These are phyloP conservation scores for Rhododendron griersonianum DNA, from an alignment of 148 eudicot genomes.

Conservation along the genomic window DNA sequence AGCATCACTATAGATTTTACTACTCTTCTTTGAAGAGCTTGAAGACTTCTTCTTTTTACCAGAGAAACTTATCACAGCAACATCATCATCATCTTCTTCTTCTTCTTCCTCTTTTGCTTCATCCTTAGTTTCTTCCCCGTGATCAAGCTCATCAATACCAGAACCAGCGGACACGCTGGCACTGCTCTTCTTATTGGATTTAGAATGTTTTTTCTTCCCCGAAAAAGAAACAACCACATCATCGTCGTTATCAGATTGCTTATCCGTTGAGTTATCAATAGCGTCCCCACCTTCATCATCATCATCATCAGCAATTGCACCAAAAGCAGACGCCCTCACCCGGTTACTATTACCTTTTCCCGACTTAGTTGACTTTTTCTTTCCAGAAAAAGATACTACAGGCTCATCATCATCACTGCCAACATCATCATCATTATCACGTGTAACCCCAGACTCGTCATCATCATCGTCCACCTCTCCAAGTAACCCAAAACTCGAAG, in stretches of 20 bases:
- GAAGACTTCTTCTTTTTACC: constrained; percentile 73
- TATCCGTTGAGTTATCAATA: constrained; percentile 23
- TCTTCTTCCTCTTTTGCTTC: constrained; percentile 24
- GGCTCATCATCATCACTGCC: constrained; percentile 37
- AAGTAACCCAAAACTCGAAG: constrained; percentile 46
- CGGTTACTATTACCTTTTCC: constrained; percentile 28
- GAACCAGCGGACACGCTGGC: constrained; percentile 19
- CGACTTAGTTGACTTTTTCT: constrained; percentile 34
- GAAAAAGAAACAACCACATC: constrained; percentile 47
- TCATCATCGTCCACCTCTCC: constrained; percentile 45
- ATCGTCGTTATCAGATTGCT: constrained; percentile 38
- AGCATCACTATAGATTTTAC: constrained; percentile 39
- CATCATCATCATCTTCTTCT: constrained; percentile 15
- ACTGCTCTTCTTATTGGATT: constrained; percentile 36
- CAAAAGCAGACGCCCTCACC: constrained; percentile 42
- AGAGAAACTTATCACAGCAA: constrained; percentile 34
- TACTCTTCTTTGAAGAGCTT: constrained; percentile 50
- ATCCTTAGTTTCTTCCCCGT: constrained; percentile 31
- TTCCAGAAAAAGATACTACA: constrained; percentile 25
- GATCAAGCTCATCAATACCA: constrained; percentile 29
- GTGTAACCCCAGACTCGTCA: constrained; percentile 18
- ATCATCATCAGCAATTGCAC: constrained; percentile 43
- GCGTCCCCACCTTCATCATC: constrained; percentile 30
- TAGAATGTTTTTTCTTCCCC: constrained; percentile 61
- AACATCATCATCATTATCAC: constrained; percentile 34